Base-by-base conservation (phyloP, 768 basidiomycete species). In the Boletus pseudopeckii region DNA sequence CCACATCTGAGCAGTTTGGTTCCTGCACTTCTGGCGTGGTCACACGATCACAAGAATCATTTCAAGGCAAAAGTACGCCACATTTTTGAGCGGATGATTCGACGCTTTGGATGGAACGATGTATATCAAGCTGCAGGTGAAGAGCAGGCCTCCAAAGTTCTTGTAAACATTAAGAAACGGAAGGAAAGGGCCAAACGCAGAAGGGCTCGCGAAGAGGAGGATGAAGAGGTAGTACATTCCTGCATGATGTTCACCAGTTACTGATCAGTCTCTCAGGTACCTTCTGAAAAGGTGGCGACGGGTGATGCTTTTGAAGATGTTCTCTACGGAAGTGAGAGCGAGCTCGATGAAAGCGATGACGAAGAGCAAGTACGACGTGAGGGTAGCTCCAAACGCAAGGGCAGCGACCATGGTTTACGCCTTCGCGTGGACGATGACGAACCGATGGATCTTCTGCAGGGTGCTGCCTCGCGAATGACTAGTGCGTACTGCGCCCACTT, bases 1-100 rank as follows among this genome's bases (percentile, higher is more conserved):
- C 89, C 88, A 0, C 85, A 95, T 60, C 77, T 99, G 9, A 76
- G 78, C 24, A 77, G 77, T 22, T 77, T 98, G 22, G 90, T 98
- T 0, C 90, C 92, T 1, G 88, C 86, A 0, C 78, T 99, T 13
- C 76, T 98, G 33, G 79, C 78, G 43, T 96, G 97, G 93, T 92
- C 92, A 6, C 93, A 97, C 66, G 95, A 98, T 65, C 96, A 98
- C 73, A 96, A 96, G 69, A 98, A 98, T 64, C 97, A 98, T 67
- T 98, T 99, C 84, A 98, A 98, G 71, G 77, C 81, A 46, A 98
- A 98, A 75, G 93, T 97, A 22, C 85, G 92, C 41, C 95, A 98
- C 70, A 94, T 98, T 59, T 95, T 98, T 63, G 96, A 98, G 75
- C 84, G 96, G 44, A 86, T 98, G 82, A 80, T 98, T 59, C 77